Percentiles rank a stretch among this genome's conserved stretches.
These are phyloP conservation scores for Citrus hindsii DNA, from an alignment of 345 rosid species.

Conservation along the genomic window DNA sequence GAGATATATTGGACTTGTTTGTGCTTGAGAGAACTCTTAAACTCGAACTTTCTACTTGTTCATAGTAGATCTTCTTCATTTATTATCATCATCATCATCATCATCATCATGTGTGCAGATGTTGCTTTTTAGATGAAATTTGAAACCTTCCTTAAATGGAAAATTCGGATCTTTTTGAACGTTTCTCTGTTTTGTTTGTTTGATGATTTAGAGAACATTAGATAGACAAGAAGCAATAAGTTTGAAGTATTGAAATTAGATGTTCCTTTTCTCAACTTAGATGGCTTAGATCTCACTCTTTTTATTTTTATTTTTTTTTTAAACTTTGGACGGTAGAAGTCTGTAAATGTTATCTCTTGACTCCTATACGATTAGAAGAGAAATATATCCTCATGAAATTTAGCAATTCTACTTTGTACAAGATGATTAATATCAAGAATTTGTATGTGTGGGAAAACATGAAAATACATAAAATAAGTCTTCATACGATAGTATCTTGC, in stretches of 20 bases:
- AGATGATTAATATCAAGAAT: neutral
- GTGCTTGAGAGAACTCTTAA: neutral
- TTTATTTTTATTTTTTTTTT: neutral
- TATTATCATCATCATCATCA: conserved; percentile 15
- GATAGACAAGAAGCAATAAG: neutral
- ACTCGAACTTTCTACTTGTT: neutral
- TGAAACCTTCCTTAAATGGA: neutral
- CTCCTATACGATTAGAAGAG: too few relatives aligned
- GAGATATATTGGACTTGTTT: neutral
- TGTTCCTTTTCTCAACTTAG: neutral
- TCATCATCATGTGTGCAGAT: neutral
- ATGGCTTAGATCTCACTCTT: conserved; percentile 7
- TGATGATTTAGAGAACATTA: neutral
- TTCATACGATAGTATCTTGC: neutral
- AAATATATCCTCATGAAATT: too few relatives aligned
- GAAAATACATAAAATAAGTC: neutral
- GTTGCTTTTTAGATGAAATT: neutral
- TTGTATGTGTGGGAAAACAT: neutral
- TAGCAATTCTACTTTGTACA: neutral
- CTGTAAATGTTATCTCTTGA: neutral
- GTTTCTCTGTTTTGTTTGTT: neutral
- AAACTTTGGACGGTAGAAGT: neutral
- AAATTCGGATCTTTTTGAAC: neutral
- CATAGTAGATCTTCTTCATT: conserved; percentile 30
- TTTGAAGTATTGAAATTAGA: neutral